Evolutionary conservation across 2,329 filamentous ascomycete genomes (phyloP).

Genomic region (Monosporascus sp.): DNA sequence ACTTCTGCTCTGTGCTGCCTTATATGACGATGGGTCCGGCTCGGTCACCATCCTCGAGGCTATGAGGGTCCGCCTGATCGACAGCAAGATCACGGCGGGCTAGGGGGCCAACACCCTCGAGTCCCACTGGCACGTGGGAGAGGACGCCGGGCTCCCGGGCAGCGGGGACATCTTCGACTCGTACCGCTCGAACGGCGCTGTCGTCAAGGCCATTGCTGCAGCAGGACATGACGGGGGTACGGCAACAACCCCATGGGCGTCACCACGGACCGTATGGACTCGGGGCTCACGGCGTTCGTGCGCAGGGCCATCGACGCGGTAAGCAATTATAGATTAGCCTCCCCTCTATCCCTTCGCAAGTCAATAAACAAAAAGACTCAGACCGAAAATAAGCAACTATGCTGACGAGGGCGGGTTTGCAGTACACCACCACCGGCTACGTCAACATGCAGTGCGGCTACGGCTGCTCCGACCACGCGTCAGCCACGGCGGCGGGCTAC

Average conservation of each 20-base stretch:
- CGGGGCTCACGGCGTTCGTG: slow-evolving; percentile 30
- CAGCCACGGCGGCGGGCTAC: slow-evolving; percentile 60
- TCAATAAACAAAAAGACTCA: neutral
- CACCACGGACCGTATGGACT: slow-evolving; percentile 34
- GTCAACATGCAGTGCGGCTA: slow-evolving; percentile 48
- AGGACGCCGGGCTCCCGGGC: slow-evolving; percentile 74
- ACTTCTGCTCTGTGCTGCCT: neutral
- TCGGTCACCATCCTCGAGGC: slow-evolving; percentile 78
- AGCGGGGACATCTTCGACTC: slow-evolving; percentile 48
- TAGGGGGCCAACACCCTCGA: slow-evolving; percentile 68
- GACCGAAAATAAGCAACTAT: neutral
- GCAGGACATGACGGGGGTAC: slow-evolving; percentile 40
- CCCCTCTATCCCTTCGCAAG: neutral
- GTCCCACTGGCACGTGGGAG: slow-evolving; percentile 83
- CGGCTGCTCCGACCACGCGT: slow-evolving; percentile 63
- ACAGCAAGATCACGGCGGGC: slow-evolving; percentile 56
- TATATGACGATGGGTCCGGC: slow-evolving; percentile 71
- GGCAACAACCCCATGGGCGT: slow-evolving; percentile 29
- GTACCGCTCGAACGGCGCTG: slow-evolving; percentile 26
- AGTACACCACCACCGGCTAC: slow-evolving; percentile 34
- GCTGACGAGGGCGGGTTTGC: neutral
- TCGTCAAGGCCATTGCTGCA: slow-evolving; percentile 37
- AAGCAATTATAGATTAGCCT: slow-evolving; percentile 3
- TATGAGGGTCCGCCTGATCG: slow-evolving; percentile 63
- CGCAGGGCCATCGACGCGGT: slow-evolving; percentile 29